Percentiles rank a stretch among this genome's conserved stretches.
Evolutionary conservation across 805 yeast species (phyloP).

Genomic region (Blastobotrys americana): DNA sequence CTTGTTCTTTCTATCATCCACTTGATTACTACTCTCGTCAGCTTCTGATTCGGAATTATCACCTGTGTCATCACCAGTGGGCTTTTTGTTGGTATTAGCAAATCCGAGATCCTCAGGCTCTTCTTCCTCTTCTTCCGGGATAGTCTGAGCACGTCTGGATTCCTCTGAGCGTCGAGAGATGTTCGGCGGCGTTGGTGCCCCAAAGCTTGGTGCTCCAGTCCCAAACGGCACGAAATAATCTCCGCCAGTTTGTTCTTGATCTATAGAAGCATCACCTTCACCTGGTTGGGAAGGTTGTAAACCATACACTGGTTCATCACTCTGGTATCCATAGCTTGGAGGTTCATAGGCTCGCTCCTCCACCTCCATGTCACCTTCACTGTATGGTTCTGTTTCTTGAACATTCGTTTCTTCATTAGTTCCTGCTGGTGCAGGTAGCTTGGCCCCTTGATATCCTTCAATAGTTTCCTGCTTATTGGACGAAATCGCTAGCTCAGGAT

Average conservation of each 20-base stretch:
- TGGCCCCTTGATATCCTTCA: constrained; percentile 2
- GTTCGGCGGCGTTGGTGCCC: constrained; percentile 9
- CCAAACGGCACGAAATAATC: constrained; percentile 10
- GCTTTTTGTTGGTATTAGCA: constrained; percentile 9
- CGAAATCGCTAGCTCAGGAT: too few relatives aligned
- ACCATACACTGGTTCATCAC: constrained; percentile 12
- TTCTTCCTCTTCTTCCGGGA: constrained; percentile 12
- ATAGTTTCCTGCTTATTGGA: too few relatives aligned
- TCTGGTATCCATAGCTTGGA: constrained; percentile 17
- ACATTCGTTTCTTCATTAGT: constrained; percentile 13
- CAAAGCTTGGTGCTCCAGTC: constrained; percentile 6
- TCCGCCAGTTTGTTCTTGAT: constrained; percentile 1
- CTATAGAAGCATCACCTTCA: constrained; percentile 3
- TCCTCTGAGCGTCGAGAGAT: constrained; percentile 6
- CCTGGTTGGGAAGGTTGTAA: constrained; percentile 12
- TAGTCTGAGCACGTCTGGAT: constrained; percentile 8
- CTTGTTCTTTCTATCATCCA: constrained; percentile 15
- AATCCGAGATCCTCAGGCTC: constrained; percentile 18
- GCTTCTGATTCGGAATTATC: constrained; percentile 14
- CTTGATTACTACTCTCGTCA: constrained; percentile 18
- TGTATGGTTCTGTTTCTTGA: constrained; percentile 29
- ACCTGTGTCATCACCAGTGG: not conserved
- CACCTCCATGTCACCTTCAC: constrained; percentile 10
- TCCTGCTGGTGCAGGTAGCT: not conserved
- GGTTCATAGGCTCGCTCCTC: constrained; percentile 16